Percentiles rank a stretch among this genome's conserved stretches.
These are phyloP conservation scores for Opeltia flavorubescens DNA, from an alignment of 495 filamentous ascomycete species.

Conservation along the genomic window DNA sequence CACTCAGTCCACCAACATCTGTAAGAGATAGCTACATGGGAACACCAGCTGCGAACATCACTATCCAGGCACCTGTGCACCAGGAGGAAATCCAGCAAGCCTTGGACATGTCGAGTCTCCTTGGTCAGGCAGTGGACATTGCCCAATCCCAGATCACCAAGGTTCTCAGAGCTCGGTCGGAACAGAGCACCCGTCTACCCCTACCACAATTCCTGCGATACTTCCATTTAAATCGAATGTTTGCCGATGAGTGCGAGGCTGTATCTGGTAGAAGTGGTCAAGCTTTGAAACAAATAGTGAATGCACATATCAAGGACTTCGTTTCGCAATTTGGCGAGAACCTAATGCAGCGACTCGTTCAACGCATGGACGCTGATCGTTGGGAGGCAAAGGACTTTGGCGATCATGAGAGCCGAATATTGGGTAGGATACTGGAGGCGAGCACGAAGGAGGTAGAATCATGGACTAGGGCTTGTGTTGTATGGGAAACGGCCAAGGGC, in stretches of 20 bases:
- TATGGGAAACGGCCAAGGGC: constrained; percentile 41
- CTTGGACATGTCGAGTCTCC: constrained; percentile 84
- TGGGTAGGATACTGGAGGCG: constrained; percentile 56
- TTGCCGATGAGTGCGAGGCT: constrained; percentile 93
- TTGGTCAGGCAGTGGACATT: constrained; percentile 85
- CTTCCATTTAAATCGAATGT: constrained; percentile 84
- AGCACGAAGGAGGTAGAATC: constrained; percentile 66
- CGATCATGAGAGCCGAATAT: constrained; percentile 44
- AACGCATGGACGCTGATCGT: constrained; percentile 75
- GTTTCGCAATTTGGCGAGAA: constrained; percentile 59
- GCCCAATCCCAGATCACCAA: constrained; percentile 88
- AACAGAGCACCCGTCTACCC: constrained; percentile 61
- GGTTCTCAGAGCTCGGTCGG: constrained; percentile 77
- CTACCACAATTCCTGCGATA: constrained; percentile 76
- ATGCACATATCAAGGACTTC: constrained; percentile 83
- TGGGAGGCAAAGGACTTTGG: constrained; percentile 85
- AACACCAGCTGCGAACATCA: constrained; percentile 16
- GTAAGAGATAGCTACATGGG: constrained; percentile 18
- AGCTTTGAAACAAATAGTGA: constrained; percentile 73
- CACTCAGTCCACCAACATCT: constrained; percentile 31
- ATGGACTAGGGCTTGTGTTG: constrained; percentile 57
- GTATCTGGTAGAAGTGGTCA: constrained; percentile 80
- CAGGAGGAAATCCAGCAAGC: constrained; percentile 77
- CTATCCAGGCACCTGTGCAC: constrained; percentile 14
- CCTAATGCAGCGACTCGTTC: constrained; percentile 65